These are phyloP conservation scores for Sicyos baderoa DNA, from an alignment of 306 rosid genomes.

Conservation along the genomic window DNA sequence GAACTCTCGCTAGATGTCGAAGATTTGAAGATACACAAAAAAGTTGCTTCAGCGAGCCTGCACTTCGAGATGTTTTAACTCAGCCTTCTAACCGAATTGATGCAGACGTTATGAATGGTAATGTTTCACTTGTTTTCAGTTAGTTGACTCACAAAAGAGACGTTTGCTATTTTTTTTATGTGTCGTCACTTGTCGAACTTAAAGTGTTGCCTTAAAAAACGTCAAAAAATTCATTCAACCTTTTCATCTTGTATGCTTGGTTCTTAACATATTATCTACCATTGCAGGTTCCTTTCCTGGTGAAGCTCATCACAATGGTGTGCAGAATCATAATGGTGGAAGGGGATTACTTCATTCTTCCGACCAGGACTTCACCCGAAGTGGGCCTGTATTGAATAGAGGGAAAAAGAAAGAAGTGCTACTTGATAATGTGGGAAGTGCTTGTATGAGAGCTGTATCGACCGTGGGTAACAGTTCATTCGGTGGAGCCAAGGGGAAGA, in stretches of 20 bases:
- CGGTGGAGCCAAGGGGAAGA: constrained; percentile 61
- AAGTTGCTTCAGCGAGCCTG: constrained; percentile 67
- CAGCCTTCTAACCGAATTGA: constrained; percentile 28
- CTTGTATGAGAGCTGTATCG: constrained; percentile 42
- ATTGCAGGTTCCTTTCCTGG: constrained; percentile 49
- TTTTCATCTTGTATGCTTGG: not conserved
- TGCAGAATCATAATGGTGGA: constrained; percentile 25
- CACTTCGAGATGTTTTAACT: constrained; percentile 47
- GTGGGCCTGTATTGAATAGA: constrained; percentile 45
- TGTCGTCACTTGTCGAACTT: no score
- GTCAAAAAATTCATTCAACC: not conserved
- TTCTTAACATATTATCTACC: constrained; percentile 19
- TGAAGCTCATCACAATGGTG: constrained; percentile 30
- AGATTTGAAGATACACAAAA: constrained; percentile 53
- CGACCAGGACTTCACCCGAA: constrained; percentile 42
- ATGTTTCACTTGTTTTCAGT: constrained; percentile 19
- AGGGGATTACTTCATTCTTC: constrained; percentile 35
- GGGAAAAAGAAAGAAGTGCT: constrained; percentile 70
- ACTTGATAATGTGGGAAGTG: constrained; percentile 61
- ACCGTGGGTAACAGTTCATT: constrained; percentile 36
- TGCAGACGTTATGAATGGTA: constrained; percentile 31
- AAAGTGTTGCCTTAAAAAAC: no score
- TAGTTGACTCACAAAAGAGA: constrained; percentile 16
- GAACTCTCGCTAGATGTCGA: constrained; percentile 60
- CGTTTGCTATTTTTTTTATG: no score